phyloP scores from a whole-genome alignment of 2,329 filamentous ascomycete genomes.

The Camptophora hylomeconis region DNA sequence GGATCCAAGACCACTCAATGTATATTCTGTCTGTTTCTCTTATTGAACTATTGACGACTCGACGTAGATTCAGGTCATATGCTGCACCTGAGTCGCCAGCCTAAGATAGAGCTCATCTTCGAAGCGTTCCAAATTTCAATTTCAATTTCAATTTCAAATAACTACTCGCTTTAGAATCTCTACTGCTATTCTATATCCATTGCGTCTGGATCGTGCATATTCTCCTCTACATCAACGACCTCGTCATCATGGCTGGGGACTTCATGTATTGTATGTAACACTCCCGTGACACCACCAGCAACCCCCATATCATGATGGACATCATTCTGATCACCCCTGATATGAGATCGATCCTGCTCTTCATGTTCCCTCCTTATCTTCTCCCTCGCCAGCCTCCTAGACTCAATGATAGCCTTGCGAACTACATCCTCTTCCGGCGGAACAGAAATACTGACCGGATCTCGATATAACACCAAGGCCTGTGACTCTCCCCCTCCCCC shows the following conservation, averaged over 20 bases:
- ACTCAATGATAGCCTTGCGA: slow-evolving; percentile 70
- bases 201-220: slow-evolving; percentile 17
- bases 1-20: too few relatives aligned
- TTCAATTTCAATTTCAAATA: too few relatives aligned
- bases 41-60: too few relatives aligned
- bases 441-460: slow-evolving; percentile 64
- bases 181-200: slow-evolving; percentile 19
- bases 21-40: too few relatives aligned
- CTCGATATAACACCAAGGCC: slow-evolving; percentile 65
- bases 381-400: slow-evolving; percentile 54
- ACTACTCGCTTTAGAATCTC: too few relatives aligned
- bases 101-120: too few relatives aligned
- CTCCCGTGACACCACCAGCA: not conserved
- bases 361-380: slow-evolving; percentile 17
- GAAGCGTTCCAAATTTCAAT: too few relatives aligned
- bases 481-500: slow-evolving; percentile 20
- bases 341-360: slow-evolving; percentile 6
- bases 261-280: not conserved
- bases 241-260: slow-evolving; percentile 2
- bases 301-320: too few relatives aligned
- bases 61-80: too few relatives aligned
- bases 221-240: too few relatives aligned
- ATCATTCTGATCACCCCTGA: too few relatives aligned
- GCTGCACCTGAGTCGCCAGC: too few relatives aligned
- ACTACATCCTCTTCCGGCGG: slow-evolving; percentile 65